A percentile compares a stretch with the other conserved stretches of the same genome.
Conservation (phyloP, 2,329 filamentous ascomycete species). For the Parascedosporium putredinis region DNA sequence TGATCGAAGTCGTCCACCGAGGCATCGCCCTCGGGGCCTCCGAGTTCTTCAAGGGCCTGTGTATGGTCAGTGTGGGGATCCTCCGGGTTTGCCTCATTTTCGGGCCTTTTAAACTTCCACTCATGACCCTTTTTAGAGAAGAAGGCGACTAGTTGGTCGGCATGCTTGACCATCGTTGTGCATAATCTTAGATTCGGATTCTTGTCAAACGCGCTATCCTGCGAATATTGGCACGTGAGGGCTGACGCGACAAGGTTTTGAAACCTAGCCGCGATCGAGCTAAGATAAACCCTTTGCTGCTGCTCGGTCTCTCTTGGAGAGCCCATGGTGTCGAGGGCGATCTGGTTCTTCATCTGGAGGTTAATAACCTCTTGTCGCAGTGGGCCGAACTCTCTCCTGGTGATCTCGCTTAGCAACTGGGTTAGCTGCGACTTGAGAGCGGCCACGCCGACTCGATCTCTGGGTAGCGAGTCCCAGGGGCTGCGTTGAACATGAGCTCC, state of each 20-base stretch:
- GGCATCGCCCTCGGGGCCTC: too few relatives aligned
- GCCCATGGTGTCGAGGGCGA: conserved; percentile 11
- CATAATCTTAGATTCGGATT: conserved; percentile 13
- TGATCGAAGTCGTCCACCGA: neutral
- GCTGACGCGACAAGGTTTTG: conserved; percentile 12
- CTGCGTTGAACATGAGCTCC: conserved; percentile 24
- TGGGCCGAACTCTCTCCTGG: conserved; percentile 17
- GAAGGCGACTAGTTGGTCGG: conserved; percentile 10
- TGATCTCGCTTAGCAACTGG: conserved; percentile 18
- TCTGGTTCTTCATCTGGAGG: conserved; percentile 7
- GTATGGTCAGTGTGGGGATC: neutral
- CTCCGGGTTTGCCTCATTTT: neutral
- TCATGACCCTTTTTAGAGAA: conserved; percentile 11
- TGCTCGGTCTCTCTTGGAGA: conserved; percentile 9
- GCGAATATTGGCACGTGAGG: conserved; percentile 11
- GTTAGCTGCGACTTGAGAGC: conserved; percentile 16
- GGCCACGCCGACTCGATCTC: conserved; percentile 15
- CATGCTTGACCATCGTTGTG: conserved; percentile 14
- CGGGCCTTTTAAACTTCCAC: conserved; percentile 11
- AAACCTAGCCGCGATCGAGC: conserved; percentile 13
- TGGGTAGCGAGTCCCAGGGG: conserved; percentile 20
- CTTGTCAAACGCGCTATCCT: conserved; percentile 9
- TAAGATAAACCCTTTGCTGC: conserved; percentile 14
- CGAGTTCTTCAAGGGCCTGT: neutral
- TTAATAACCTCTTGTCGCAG: conserved; percentile 15